Evolutionary conservation across 352 stramenopile species (phyloP).

Genomic region (Chrysophaeum taylorii): DNA sequence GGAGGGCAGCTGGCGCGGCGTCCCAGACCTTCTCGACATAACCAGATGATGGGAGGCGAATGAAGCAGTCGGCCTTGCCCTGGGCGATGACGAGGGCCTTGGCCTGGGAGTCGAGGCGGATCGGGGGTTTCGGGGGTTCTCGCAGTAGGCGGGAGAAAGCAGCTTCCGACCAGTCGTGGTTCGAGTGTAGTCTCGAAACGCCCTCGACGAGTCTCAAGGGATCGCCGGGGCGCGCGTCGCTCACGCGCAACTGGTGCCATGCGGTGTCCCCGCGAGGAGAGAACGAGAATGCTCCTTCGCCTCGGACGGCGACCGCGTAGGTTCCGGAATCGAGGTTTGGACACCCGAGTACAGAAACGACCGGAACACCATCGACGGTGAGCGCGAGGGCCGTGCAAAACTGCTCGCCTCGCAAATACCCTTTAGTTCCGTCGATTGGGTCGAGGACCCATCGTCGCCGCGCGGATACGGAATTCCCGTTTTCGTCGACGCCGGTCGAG

Average conservation of each 20-base stretch:
- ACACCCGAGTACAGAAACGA: constrained; percentile 41
- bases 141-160: too few relatives aligned
- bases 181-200: background rate
- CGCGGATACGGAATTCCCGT: too few relatives aligned
- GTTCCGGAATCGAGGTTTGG: constrained; percentile 44
- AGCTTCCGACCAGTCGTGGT: background rate
- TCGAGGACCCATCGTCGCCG: constrained; percentile 43
- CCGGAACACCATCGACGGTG: constrained; percentile 37
- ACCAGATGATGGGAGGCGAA: constrained; percentile 33
- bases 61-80: constrained; percentile 41
- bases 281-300: too few relatives aligned
- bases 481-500: too few relatives aligned
- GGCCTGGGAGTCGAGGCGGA: constrained; percentile 42
- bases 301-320: too few relatives aligned
- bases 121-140: background rate
- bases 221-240: background rate
- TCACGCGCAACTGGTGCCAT: too few relatives aligned
- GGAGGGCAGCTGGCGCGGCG: constrained; percentile 41
- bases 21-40: constrained; percentile 62
- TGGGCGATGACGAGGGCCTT: constrained; percentile 47
- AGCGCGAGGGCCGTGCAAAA: constrained; percentile 47
- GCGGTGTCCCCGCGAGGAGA: too few relatives aligned
- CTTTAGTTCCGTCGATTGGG: constrained; percentile 59
- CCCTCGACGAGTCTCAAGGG: background rate
- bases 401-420: constrained; percentile 46